Evolutionary conservation across 2,329 filamentous ascomycete species (phyloP).

Genomic region (Trichoderma brevicompactum): DNA sequence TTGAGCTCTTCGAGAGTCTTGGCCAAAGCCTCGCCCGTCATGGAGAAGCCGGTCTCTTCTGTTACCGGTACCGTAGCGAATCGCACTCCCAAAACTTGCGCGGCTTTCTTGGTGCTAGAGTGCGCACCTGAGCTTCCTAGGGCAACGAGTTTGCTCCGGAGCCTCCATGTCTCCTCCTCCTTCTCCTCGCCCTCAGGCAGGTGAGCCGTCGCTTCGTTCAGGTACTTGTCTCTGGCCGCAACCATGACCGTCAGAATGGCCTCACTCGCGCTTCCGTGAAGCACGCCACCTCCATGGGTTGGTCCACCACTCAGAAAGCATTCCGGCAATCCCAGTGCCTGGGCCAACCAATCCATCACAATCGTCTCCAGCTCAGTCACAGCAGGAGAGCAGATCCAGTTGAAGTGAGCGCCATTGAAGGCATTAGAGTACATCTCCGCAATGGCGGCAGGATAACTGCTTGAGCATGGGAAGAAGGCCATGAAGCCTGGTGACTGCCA

Average conservation of each 20-base stretch:
- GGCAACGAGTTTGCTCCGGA: constrained; percentile 66
- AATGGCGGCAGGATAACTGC: constrained; percentile 82
- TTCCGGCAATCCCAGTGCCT: constrained; percentile 72
- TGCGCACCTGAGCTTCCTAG: constrained; percentile 80
- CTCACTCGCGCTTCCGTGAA: constrained; percentile 89
- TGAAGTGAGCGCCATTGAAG: constrained; percentile 90
- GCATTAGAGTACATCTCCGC: constrained; percentile 91
- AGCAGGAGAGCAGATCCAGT: constrained; percentile 93
- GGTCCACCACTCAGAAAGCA: constrained; percentile 74
- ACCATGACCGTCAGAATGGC: constrained; percentile 85
- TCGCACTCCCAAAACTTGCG: constrained; percentile 82
- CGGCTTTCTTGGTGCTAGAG: constrained; percentile 84
- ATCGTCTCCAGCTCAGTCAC: constrained; percentile 93
- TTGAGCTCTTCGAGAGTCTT: constrained; percentile 67
- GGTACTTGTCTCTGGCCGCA: constrained; percentile 80
- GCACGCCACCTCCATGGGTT: constrained; percentile 83
- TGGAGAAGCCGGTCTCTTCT: constrained; percentile 66
- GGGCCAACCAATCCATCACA: constrained; percentile 88
- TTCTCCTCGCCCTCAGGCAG: constrained; percentile 63
- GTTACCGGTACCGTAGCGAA: constrained; percentile 70
- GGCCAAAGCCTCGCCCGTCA: constrained; percentile 68
- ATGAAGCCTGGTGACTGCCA: constrained; percentile 96
- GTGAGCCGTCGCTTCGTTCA: constrained; percentile 62
- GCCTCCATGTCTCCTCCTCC: constrained; percentile 68
- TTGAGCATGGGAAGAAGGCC: constrained; percentile 88